These are phyloP conservation scores for Tulasnella sp. DNA, from an alignment of 768 basidiomycete genomes.

Conservation along the genomic window DNA sequence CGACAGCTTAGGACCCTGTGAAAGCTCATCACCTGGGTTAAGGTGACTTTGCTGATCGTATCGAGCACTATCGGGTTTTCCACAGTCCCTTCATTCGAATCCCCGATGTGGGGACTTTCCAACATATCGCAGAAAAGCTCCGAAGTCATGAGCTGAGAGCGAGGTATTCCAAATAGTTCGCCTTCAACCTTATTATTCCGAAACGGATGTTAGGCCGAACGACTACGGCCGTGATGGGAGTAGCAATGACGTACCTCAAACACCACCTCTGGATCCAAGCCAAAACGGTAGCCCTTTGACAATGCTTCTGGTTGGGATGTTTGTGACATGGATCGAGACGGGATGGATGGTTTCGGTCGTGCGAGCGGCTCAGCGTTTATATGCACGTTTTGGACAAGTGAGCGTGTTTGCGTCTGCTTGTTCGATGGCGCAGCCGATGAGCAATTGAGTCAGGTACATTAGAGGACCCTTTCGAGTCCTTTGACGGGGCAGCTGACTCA, in stretches of 20 bases:
- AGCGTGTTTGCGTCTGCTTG: neutral
- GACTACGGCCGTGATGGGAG: neutral
- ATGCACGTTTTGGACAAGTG: neutral
- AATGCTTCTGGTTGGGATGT: neutral
- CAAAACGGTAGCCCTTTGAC: neutral
- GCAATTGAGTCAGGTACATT: neutral
- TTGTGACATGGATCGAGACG: neutral
- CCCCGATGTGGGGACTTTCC: neutral
- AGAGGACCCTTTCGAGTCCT: neutral
- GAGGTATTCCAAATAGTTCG: neutral
- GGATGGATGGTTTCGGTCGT: neutral
- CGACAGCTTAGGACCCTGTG: neutral
- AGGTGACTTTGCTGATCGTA: neutral
- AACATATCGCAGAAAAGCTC: neutral
- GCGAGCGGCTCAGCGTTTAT: neutral
- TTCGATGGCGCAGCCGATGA: neutral
- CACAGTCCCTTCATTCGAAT: constrained; percentile 3
- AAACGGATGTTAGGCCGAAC: neutral
- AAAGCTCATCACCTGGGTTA: neutral
- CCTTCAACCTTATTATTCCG: neutral
- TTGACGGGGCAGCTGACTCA: neutral
- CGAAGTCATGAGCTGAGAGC: neutral
- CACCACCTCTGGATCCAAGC: neutral
- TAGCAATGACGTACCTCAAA: neutral
- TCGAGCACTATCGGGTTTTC: neutral